These are phyloP conservation scores for Rosa chinensis DNA, from an alignment of 306 rosid genomes.

Conservation along the genomic window DNA sequence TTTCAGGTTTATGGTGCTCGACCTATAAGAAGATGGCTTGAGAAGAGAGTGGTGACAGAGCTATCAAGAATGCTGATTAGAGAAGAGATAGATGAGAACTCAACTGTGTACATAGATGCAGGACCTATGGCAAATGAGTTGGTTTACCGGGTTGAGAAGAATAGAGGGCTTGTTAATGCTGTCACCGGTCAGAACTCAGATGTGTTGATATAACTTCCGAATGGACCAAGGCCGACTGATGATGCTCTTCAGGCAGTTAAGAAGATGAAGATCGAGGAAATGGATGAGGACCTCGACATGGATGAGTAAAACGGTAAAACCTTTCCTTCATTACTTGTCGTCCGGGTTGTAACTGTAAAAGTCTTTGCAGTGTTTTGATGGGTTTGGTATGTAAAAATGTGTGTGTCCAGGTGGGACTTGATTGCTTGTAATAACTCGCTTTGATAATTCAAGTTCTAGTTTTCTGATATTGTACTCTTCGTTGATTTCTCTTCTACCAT, in stretches of 20 bases:
- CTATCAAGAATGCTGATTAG: conserved; percentile 75
- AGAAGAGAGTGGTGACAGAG: conserved; percentile 88
- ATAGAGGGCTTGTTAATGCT: conserved; percentile 76
- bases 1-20: conserved; percentile 87
- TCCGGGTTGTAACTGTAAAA: not conserved
- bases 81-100: conserved; percentile 89
- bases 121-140: conserved; percentile 45
- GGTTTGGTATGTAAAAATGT: not conserved
- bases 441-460: not conserved
- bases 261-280: conserved; percentile 79
- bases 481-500: too few relatives aligned
- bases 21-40: conserved; percentile 93
- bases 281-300: conserved; percentile 64
- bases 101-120: conserved; percentile 85
- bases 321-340: not conserved
- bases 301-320: conserved; percentile 31
- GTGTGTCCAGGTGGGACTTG: not conserved
- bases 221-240: conserved; percentile 34
- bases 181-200: conserved; percentile 69
- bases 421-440: not conserved
- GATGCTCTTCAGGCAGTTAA: conserved; percentile 70
- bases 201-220: conserved; percentile 69
- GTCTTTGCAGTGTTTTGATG: not conserved
- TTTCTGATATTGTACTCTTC: too few relatives aligned
- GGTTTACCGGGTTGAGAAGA: conserved; percentile 64